Conservation (phyloP, 306 rosid species). For the Vicia villosa region DNA sequence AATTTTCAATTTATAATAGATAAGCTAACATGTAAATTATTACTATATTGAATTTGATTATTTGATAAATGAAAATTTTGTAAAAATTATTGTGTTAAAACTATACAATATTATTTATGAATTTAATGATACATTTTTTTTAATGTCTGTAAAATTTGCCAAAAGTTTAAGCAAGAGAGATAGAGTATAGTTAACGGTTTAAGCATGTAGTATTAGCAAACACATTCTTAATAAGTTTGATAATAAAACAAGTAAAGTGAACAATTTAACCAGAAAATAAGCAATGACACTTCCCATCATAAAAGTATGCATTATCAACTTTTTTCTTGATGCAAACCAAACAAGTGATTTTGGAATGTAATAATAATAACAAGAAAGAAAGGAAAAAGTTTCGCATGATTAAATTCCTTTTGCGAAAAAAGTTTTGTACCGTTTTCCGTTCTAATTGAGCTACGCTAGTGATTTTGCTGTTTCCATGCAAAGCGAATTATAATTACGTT, state of each 20-base stretch:
- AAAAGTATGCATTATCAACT: not conserved
- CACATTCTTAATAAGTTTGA: not conserved
- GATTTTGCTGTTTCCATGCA: slow-evolving; percentile 27
- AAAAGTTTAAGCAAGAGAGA: too few relatives aligned
- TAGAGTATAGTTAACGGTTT: too few relatives aligned
- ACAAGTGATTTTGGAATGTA: slow-evolving; percentile 10
- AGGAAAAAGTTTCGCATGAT: slow-evolving; percentile 32
- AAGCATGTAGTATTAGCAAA: too few relatives aligned
- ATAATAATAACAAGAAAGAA: slow-evolving; percentile 30
- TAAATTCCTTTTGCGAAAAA: slow-evolving; percentile 23
- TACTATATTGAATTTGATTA: too few relatives aligned
- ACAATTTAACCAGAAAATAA: not conserved
- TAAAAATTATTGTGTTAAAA: too few relatives aligned
- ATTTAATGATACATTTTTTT: too few relatives aligned
- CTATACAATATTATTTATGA: too few relatives aligned
- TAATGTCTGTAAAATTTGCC: too few relatives aligned
- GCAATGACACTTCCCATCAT: not conserved
- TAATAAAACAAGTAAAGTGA: not conserved
- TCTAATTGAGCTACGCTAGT: not conserved
- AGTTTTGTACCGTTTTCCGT: not conserved
- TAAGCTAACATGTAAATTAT: too few relatives aligned
- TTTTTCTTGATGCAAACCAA: slow-evolving; percentile 22
- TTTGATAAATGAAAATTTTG: too few relatives aligned
- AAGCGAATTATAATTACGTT: not conserved
- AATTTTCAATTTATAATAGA: too few relatives aligned